Evolutionary conservation across 2,329 filamentous ascomycete species (phyloP).

Genomic region (Volutella citrinella): DNA sequence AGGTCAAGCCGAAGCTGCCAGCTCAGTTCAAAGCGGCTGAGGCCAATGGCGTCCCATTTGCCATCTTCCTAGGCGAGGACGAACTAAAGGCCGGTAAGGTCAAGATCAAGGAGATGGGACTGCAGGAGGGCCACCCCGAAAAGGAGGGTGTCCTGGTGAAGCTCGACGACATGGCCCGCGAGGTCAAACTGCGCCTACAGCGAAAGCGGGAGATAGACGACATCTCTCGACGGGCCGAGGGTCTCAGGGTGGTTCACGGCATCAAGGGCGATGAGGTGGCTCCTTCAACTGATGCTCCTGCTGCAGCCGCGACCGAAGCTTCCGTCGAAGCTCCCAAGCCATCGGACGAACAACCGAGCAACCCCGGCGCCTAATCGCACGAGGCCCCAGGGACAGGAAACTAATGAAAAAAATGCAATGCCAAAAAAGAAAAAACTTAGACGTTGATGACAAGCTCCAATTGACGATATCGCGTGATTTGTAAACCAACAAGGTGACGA

Average conservation of each 20-base stretch:
- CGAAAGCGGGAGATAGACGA: slow-evolving; percentile 43
- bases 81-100: slow-evolving; percentile 81
- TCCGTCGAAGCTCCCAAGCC: slow-evolving; percentile 15
- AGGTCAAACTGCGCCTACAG: slow-evolving; percentile 51
- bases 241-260: slow-evolving; percentile 44
- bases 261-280: slow-evolving; percentile 40
- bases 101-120: slow-evolving; percentile 75
- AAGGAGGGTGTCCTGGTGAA: slow-evolving; percentile 82
- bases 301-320: slow-evolving; percentile 8
- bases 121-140: slow-evolving; percentile 79
- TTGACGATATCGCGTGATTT: no score
- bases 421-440: no score
- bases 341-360: slow-evolving; percentile 8
- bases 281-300: slow-evolving; percentile 17
- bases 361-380: no score
- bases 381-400: no score
- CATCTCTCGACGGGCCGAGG: slow-evolving; percentile 41
- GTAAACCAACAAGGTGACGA: no score
- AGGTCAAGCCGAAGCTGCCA: slow-evolving; percentile 84
- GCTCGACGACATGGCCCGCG: slow-evolving; percentile 58
- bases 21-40: slow-evolving; percentile 92
- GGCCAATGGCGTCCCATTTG: slow-evolving; percentile 73
- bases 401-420: no score
- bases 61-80: slow-evolving; percentile 86
- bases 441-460: no score